These are phyloP conservation scores for Hanseniaspora gamundiae DNA, from an alignment of 1,139 yeast species.

Conservation along the genomic window DNA sequence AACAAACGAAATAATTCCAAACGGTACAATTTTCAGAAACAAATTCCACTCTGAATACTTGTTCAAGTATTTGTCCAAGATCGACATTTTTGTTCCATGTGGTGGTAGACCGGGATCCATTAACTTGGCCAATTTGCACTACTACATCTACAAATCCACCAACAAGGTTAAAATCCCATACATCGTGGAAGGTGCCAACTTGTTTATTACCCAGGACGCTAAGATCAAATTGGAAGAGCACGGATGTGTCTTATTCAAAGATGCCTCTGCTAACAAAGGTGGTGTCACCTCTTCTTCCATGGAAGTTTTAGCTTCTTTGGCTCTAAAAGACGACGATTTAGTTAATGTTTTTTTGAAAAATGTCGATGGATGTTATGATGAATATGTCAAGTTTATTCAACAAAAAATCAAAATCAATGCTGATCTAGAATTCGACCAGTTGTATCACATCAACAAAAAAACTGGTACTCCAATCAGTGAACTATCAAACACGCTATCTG, in stretches of 20 bases:
- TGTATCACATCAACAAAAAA: slow-evolving; percentile 64
- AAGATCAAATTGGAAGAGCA: slow-evolving; percentile 76
- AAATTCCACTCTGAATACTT: slow-evolving; percentile 63
- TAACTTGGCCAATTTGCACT: slow-evolving; percentile 70
- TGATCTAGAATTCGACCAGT: slow-evolving; percentile 67
- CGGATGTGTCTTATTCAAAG: slow-evolving; percentile 81
- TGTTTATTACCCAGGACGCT: slow-evolving; percentile 90
- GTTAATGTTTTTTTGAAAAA: slow-evolving; percentile 35
- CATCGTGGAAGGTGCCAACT: slow-evolving; percentile 94
- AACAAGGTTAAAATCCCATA: slow-evolving; percentile 74
- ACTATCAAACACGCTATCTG: slow-evolving; percentile 74
- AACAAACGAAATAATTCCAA: slow-evolving; percentile 40
- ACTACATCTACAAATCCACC: slow-evolving; percentile 59
- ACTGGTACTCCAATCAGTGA: slow-evolving; percentile 66
- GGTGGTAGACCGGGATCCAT: slow-evolving; percentile 98
- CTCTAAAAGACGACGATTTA: slow-evolving; percentile 80
- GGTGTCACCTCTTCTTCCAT: slow-evolving; percentile 96
- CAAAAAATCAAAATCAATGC: slow-evolving; percentile 66
- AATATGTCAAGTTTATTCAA: slow-evolving; percentile 79
- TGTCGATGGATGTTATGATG: slow-evolving; percentile 64
- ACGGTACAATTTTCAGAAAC: slow-evolving; percentile 90
- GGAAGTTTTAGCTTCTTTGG: slow-evolving; percentile 89
- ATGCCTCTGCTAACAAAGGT: slow-evolving; percentile 96
- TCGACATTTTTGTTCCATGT: slow-evolving; percentile 88
- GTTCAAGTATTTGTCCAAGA: slow-evolving; percentile 52